phyloP scores from a whole-genome alignment of 176 grass and related monocot genomes.

The Aechmea fasciata region DNA sequence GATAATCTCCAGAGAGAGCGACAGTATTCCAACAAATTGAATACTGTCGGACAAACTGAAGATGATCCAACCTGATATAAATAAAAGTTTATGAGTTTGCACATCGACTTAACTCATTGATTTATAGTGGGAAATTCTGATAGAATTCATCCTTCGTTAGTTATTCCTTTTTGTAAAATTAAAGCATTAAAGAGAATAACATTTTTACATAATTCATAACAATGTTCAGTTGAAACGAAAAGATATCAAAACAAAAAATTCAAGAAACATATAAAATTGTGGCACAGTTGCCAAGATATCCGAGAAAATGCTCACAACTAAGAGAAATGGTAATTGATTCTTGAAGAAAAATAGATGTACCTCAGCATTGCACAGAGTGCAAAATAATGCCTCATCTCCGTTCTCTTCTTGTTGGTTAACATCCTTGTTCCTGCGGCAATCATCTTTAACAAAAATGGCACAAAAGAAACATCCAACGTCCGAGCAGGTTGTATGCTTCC shows the following conservation, averaged over 20 bases:
- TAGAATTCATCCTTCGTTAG: too few relatives aligned
- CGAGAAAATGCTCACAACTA: not conserved
- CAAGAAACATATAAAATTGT: not conserved
- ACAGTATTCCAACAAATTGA: too few relatives aligned
- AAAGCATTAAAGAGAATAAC: too few relatives aligned
- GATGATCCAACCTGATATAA: too few relatives aligned
- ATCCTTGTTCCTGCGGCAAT: conserved; percentile 14
- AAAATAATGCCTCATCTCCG: conserved; percentile 22
- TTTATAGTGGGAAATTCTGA: not conserved
- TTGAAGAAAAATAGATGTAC: not conserved
- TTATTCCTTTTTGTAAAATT: too few relatives aligned
- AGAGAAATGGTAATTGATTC: not conserved
- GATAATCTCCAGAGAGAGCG: too few relatives aligned
- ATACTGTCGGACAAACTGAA: too few relatives aligned
- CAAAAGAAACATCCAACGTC: conserved; percentile 6
- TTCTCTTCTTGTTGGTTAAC: not conserved
- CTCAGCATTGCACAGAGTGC: conserved; percentile 22
- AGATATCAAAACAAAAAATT: not conserved
- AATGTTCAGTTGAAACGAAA: not conserved
- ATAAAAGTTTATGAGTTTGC: too few relatives aligned
- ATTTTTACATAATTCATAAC: not conserved
- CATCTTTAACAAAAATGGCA: conserved; percentile 15
- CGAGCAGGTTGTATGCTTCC: conserved; percentile 1
- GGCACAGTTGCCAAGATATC: not conserved
- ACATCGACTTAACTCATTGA: too few relatives aligned